Evolutionary conservation across 2,329 filamentous ascomycete genomes (phyloP).

Genomic region (Lachnellula cervina): DNA sequence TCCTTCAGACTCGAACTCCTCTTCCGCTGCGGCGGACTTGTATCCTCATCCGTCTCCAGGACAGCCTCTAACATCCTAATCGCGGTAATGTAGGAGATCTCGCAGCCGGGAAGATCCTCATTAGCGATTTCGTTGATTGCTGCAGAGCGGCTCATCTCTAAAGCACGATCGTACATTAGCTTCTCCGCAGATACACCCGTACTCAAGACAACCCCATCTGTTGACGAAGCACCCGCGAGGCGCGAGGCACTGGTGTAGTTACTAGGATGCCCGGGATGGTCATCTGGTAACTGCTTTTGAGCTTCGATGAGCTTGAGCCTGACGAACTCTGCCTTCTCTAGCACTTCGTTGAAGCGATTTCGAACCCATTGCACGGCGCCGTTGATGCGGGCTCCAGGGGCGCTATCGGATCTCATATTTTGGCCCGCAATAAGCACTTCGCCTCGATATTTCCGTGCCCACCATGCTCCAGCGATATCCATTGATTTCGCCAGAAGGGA

Average conservation of each 20-base stretch:
- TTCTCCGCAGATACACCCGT: conserved; percentile 91
- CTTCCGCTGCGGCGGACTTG: conserved; percentile 38
- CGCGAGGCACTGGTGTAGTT: conserved; percentile 63
- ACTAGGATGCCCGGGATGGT: conserved; percentile 80
- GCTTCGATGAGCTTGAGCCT: conserved; percentile 80
- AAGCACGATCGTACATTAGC: conserved; percentile 93
- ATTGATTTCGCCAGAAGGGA: conserved; percentile 88
- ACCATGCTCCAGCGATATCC: conserved; percentile 92
- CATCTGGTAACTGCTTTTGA: conserved; percentile 74
- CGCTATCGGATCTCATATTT: conserved; percentile 35
- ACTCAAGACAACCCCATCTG: conserved; percentile 77
- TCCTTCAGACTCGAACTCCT: conserved; percentile 36
- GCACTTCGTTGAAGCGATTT: conserved; percentile 88
- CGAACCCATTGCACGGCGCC: conserved; percentile 95
- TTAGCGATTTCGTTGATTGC: conserved; percentile 95
- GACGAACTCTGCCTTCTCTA: conserved; percentile 96
- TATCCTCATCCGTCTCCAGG: conserved; percentile 72
- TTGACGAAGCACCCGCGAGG: conserved; percentile 48
- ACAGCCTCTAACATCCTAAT: conserved; percentile 95
- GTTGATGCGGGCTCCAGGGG: conserved; percentile 67
- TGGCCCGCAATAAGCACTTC: conserved; percentile 46
- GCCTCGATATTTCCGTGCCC: conserved; percentile 70
- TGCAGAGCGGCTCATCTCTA: conserved; percentile 93
- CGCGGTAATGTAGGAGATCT: conserved; percentile 88
- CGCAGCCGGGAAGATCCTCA: conserved; percentile 80